Conservation (phyloP, 2,329 filamentous ascomycete species). For the Phyllosticta capitalensis region DNA sequence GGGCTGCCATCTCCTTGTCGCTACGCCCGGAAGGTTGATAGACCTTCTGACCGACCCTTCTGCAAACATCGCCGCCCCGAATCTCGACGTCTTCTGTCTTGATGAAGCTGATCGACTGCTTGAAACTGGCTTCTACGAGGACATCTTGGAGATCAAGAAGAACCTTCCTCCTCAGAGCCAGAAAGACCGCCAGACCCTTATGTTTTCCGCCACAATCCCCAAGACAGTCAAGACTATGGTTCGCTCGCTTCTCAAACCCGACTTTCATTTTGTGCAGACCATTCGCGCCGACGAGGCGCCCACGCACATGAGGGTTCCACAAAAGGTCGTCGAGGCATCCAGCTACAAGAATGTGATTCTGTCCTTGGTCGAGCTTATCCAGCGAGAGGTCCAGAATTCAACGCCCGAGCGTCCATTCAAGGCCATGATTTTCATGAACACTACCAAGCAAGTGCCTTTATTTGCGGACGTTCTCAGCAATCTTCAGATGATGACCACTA, state of each 20-base stretch:
- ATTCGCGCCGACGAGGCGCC: conserved; percentile 70
- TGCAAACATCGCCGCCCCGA: conserved; percentile 54
- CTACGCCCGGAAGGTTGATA: conserved; percentile 77
- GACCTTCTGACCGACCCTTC: conserved; percentile 64
- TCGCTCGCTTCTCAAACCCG: conserved; percentile 63
- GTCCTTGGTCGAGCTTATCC: conserved; percentile 64
- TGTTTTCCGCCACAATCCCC: conserved; percentile 92
- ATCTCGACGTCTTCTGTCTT: conserved; percentile 50
- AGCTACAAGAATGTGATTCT: conserved; percentile 71
- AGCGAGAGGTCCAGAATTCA: conserved; percentile 46
- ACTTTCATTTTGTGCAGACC: conserved; percentile 88
- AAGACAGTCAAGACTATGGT: conserved; percentile 73
- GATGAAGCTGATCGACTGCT: conserved; percentile 61
- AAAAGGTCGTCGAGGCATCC: conserved; percentile 58
- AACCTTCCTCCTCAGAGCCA: conserved; percentile 50
- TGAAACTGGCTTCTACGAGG: conserved; percentile 45
- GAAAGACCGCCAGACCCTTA: conserved; percentile 74
- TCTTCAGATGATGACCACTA: not conserved
- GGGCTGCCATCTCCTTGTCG: conserved; percentile 84
- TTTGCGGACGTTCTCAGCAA: conserved; percentile 39
- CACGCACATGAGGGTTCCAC: conserved; percentile 77
- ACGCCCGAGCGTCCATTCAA: conserved; percentile 61
- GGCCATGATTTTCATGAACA: conserved; percentile 87
- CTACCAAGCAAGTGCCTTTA: conserved; percentile 62
- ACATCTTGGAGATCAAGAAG: conserved; percentile 39